Base-by-base conservation (phyloP, 2,329 filamentous ascomycete genomes). In the Tolypocladium album region DNA sequence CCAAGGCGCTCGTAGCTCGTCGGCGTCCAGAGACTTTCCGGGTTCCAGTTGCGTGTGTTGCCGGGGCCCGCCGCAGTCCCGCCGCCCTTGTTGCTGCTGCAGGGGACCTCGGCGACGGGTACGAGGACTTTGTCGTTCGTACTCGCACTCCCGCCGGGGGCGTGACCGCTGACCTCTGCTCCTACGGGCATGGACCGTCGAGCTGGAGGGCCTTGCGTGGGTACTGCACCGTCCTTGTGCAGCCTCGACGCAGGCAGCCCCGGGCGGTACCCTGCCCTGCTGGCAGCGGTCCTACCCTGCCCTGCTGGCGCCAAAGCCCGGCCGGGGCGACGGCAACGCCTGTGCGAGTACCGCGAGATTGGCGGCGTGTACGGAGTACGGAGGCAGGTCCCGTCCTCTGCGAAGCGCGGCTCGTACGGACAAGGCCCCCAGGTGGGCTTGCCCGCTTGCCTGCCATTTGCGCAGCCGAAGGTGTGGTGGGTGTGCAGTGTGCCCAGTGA, bases 401-500 rank as follows among this genome's bases (percentile, higher is more conserved):
- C 11, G 50, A 55, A 34, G 50, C 50, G 50, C 31, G 50, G 31
- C 50, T 22, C 8, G 50, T 22, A 38, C 36, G 50, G 31, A 38
- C 20, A 4, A 55, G 50, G 31, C 11, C 31, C 11, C 20, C 50
- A 13, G 20, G 13, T 55, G 31, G 50, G 31, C 50, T 55, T 55
- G 55, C 55, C 38, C 38, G 36, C 55, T 8, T 27, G 50, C 50
- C 50, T 55, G 50, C 11, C 15, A n/a, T 53, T 34, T n/a, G 27
- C 36, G 34, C 52, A 15, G 52, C 52, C 53, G n/a, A 36, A 24
- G 53, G 55, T 12, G 36, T 40, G 42, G 57, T 40, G 57, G 53
- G 45, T 38, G 55, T 60, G 55, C 45, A 27, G 55, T 56, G 57
- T 47, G 40, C 56, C 36, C 45, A 58, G 50, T 50, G 56, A 62